Evolutionary conservation across 1,139 yeast genomes (phyloP).

Genomic region (Lodderomyces pseudojiufengensis): DNA sequence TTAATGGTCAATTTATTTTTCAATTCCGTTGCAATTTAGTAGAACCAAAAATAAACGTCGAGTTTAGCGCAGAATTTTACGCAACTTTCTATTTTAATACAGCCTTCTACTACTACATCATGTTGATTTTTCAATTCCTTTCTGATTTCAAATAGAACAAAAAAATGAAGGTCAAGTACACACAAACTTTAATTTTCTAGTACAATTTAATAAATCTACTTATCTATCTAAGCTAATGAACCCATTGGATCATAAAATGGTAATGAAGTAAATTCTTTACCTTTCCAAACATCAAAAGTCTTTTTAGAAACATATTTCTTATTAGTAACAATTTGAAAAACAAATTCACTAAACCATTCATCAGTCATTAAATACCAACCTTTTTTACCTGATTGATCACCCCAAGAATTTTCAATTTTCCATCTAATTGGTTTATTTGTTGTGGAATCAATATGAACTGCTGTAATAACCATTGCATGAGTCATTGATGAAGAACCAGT

Average conservation of each 20-base stretch:
- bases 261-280: constrained; percentile 51
- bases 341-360: constrained; percentile 77
- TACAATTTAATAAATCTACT: not conserved
- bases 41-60: too few relatives aligned
- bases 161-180: not conserved
- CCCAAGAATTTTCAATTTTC: constrained; percentile 89
- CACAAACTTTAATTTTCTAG: not conserved
- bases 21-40: too few relatives aligned
- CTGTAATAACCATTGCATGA: constrained; percentile 81
- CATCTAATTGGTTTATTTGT: constrained; percentile 59
- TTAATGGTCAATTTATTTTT: too few relatives aligned
- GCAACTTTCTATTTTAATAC: too few relatives aligned
- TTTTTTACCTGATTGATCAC: constrained; percentile 65
- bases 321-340: constrained; percentile 74
- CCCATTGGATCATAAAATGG: constrained; percentile 91
- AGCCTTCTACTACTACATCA: too few relatives aligned
- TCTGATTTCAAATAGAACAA: too few relatives aligned
- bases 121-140: too few relatives aligned
- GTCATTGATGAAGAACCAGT: constrained; percentile 68
- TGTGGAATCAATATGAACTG: constrained; percentile 52
- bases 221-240: constrained; percentile 52
- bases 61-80: too few relatives aligned
- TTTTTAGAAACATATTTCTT: constrained; percentile 46
- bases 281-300: constrained; percentile 45
- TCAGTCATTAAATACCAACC: constrained; percentile 82